A percentile compares a stretch with the other conserved stretches of the same genome.
These are phyloP conservation scores for Blastobotrys americana DNA, from an alignment of 805 yeast genomes.

Conservation along the genomic window DNA sequence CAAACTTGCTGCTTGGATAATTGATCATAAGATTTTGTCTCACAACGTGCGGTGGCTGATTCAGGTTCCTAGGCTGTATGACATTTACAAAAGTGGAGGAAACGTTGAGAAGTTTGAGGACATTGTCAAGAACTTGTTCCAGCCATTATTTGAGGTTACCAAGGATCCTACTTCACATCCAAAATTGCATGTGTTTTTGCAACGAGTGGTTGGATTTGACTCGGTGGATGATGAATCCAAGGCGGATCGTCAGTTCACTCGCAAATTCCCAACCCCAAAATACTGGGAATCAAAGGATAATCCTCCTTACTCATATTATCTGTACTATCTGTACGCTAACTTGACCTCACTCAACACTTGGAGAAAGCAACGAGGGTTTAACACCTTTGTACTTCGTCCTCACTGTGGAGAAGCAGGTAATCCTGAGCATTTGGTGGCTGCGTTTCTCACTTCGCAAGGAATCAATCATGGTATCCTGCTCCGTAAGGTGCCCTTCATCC, in stretches of 20 bases:
- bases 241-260: slow-evolving; percentile 72
- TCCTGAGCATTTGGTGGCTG: slow-evolving; percentile 89
- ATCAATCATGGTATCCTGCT: slow-evolving; percentile 92
- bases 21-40: slow-evolving; percentile 83
- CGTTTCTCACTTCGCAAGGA: slow-evolving; percentile 83
- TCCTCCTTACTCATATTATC: slow-evolving; percentile 96
- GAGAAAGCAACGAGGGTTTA: slow-evolving; percentile 67
- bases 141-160: slow-evolving; percentile 87
- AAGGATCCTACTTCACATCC: slow-evolving; percentile 81
- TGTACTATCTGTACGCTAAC: slow-evolving; percentile 84
- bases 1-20: slow-evolving; percentile 87
- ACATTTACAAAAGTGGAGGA: slow-evolving; percentile 72
- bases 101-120: slow-evolving; percentile 67
- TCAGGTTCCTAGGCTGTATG: slow-evolving; percentile 91
- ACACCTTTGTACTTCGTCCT: slow-evolving; percentile 91
- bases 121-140: slow-evolving; percentile 68
- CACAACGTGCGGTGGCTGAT: slow-evolving; percentile 96
- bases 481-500: slow-evolving; percentile 91
- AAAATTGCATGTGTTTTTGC: slow-evolving; percentile 79
- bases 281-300: slow-evolving; percentile 71
- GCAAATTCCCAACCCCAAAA: slow-evolving; percentile 78
- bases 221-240: slow-evolving; percentile 98
- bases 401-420: slow-evolving; percentile 99
- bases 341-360: slow-evolving; percentile 79
- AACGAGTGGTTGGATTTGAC: slow-evolving; percentile 95